Evolutionary conservation across 441 rosid genomes (phyloP).

Genomic region (Brassica balearica): DNA sequence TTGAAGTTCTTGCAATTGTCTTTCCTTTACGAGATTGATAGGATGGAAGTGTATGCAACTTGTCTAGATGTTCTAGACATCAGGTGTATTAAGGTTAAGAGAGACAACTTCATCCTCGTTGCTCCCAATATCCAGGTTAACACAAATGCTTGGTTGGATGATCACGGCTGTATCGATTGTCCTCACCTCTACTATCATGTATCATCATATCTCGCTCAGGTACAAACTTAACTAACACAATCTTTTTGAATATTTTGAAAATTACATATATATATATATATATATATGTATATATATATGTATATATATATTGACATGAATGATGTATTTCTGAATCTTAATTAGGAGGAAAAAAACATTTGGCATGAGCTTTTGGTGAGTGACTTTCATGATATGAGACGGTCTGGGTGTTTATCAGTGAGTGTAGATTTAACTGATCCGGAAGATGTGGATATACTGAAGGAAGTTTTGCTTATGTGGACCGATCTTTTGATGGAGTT

Average conservation of each 20-base stretch:
- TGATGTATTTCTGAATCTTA: constrained; percentile 11
- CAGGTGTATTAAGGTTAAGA: background rate
- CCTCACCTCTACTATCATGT: background rate
- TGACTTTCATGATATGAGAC: background rate
- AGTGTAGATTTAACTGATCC: constrained; percentile 9
- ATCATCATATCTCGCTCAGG: constrained; percentile 24
- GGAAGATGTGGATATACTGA: constrained; percentile 23
- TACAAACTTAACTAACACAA: constrained; percentile 15
- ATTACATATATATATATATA: background rate
- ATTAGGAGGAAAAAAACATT: constrained; percentile 17
- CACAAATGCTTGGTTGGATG: background rate
- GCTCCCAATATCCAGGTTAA: constrained; percentile 23
- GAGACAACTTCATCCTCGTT: background rate
- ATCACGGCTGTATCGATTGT: background rate
- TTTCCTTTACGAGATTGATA: background rate
- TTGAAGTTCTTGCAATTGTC: constrained; percentile 17
- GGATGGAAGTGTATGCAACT: constrained; percentile 9
- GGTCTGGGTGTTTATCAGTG: constrained; percentile 15
- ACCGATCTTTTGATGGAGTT: background rate
- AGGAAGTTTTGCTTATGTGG: constrained; percentile 21
- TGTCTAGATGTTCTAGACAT: constrained; percentile 27
- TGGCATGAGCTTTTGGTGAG: constrained; percentile 22
- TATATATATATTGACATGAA: constrained; percentile 1
- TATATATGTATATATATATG: background rate
- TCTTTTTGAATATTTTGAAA: background rate